Conservation (phyloP, 495 filamentous ascomycete genomes). For the Aspergillus cavernicola region DNA sequence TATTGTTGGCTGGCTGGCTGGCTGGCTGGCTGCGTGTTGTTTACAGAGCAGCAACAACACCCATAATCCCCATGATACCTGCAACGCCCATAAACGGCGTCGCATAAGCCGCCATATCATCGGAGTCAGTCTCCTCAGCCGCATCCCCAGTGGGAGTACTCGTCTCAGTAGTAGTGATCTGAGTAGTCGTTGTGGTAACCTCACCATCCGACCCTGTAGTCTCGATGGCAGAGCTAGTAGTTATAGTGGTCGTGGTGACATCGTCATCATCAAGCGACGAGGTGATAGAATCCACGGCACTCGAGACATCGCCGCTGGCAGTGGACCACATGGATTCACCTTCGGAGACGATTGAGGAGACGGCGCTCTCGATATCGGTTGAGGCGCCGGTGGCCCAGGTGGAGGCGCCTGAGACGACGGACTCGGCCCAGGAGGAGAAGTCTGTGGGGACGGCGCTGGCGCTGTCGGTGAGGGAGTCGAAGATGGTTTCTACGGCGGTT, state of each 20-base stretch:
- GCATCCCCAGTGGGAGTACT: constrained; percentile 1
- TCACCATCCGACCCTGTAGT: constrained; percentile 3
- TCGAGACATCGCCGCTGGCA: constrained; percentile 7
- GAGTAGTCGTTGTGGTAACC: constrained; percentile 9
- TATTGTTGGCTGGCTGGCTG: no score
- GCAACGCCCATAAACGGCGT: constrained; percentile 24
- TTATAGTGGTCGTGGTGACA: constrained; percentile 9
- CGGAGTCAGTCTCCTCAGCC: constrained; percentile 4
- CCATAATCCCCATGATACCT: constrained; percentile 32
- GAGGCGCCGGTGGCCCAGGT: constrained; percentile 8
- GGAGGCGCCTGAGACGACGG: constrained; percentile 16
- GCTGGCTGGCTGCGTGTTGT: no score
- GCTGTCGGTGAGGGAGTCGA: constrained; percentile 8
- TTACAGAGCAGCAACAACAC: constrained; percentile 39
- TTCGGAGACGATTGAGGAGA: constrained; percentile 12
- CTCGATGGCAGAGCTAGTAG: background rate
- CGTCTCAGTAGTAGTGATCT: background rate
- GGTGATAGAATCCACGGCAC: constrained; percentile 16
- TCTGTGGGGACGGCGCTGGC: constrained; percentile 10
- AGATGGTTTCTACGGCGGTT: constrained; percentile 7
- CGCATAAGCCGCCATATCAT: constrained; percentile 17
- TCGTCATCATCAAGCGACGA: constrained; percentile 7
- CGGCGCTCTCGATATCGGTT: constrained; percentile 14
- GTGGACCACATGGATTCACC: constrained; percentile 19
- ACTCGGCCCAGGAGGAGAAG: constrained; percentile 14